phyloP scores from a whole-genome alignment of 805 yeast genomes.

The Torulaspora maleeae region DNA sequence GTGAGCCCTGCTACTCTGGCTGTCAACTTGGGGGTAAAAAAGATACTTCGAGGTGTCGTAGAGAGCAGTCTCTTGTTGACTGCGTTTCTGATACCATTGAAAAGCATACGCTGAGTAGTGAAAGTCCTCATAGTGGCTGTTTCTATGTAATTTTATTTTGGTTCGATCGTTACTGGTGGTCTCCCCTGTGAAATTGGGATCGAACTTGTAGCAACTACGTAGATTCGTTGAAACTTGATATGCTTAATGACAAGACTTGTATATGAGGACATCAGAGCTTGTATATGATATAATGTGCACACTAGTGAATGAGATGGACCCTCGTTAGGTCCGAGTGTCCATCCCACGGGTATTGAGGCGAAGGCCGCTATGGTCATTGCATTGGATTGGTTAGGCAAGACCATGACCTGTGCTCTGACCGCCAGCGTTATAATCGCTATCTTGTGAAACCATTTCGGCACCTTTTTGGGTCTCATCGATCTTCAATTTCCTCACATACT shows the following conservation, averaged over 20 bases:
- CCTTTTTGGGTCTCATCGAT: constrained; percentile 12
- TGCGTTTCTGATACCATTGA: constrained; percentile 6
- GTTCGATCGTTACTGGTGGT: background rate
- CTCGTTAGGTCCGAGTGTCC: background rate
- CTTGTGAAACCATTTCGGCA: background rate
- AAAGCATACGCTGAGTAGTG: constrained; percentile 8
- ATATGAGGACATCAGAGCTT: background rate
- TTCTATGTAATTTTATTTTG: background rate
- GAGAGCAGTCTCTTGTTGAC: constrained; percentile 1
- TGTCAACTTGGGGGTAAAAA: constrained; percentile 5
- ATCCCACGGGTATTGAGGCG: background rate
- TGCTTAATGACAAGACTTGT: background rate
- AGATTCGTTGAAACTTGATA: background rate
- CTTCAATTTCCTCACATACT: constrained; percentile 43
- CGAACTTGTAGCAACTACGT: background rate
- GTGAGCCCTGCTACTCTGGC: constrained; percentile 10
- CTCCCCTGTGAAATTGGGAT: background rate
- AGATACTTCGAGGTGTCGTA: background rate
- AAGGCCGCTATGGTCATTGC: background rate
- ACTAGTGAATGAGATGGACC: background rate
- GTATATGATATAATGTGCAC: background rate
- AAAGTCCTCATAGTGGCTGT: constrained; percentile 7
- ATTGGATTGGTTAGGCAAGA: background rate
- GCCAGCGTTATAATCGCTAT: background rate
- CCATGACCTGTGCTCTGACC: background rate